Conservation (phyloP, 1,284 basidiomycete genomes). For the Ustilago vetiveriae region DNA sequence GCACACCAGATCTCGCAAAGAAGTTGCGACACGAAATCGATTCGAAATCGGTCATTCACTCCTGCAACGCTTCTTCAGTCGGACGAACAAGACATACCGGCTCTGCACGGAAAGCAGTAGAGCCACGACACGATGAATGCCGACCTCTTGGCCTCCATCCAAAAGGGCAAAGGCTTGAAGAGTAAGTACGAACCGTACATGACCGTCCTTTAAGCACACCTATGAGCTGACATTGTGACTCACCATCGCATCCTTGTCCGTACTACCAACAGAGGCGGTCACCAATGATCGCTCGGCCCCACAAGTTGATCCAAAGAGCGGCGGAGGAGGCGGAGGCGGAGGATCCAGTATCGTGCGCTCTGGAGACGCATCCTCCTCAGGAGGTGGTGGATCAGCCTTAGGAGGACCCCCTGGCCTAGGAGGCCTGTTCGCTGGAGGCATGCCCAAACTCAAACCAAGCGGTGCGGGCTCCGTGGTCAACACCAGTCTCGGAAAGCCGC, state of each 20-base stretch:
- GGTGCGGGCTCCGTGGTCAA: conserved; percentile 32
- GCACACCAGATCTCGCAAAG: too few species aligned
- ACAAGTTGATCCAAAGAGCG: conserved; percentile 69
- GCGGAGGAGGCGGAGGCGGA: conserved; percentile 47
- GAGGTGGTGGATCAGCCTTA: conserved; percentile 67
- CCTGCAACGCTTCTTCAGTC: not conserved
- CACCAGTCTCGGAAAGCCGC: conserved; percentile 36
- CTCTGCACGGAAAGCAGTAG: not conserved
- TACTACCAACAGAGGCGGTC: conserved; percentile 70
- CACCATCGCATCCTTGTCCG: not conserved
- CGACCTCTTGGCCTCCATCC: conserved; percentile 35
- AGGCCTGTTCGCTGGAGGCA: conserved; percentile 85
- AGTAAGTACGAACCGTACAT: too few species aligned
- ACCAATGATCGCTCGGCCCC: conserved; percentile 85
- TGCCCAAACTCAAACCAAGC: conserved; percentile 80
- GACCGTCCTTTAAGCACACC: too few species aligned
- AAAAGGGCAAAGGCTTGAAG: conserved; percentile 49
- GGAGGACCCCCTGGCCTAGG: conserved; percentile 76
- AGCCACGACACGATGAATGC: conserved; percentile 34
- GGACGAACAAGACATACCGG: not conserved
- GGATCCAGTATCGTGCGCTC: conserved; percentile 67
- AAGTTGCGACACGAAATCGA: not conserved
- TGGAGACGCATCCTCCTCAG: conserved; percentile 22
- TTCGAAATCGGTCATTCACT: too few species aligned
- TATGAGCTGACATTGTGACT: conserved; percentile 5